Percentiles rank a stretch among this genome's conserved stretches.
Conservation (phyloP, 805 yeast species). For the Dipodascus albidus region DNA sequence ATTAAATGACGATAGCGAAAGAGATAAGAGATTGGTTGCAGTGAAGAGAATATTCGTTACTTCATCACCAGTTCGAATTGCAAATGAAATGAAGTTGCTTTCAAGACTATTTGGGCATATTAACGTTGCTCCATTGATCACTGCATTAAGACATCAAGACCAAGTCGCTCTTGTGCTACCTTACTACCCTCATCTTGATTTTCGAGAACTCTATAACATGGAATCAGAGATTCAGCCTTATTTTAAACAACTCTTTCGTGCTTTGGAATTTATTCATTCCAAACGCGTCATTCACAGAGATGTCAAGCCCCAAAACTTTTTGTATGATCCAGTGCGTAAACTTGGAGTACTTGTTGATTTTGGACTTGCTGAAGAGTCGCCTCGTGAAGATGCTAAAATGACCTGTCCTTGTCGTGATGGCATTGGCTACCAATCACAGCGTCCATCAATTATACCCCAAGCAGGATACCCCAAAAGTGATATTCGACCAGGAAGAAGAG, state of each 20-base stretch:
- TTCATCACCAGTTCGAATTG: conserved; percentile 84
- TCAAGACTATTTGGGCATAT: conserved; percentile 28
- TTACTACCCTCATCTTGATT: conserved; percentile 82
- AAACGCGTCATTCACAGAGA: conserved; percentile 84
- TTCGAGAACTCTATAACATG: conserved; percentile 70
- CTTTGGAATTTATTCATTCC: conserved; percentile 62
- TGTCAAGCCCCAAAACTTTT: conserved; percentile 65
- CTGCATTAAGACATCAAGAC: conserved; percentile 77
- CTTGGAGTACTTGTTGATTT: conserved; percentile 83
- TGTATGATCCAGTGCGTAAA: conserved; percentile 53
- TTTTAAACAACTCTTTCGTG: conserved; percentile 67
- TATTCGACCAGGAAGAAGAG: conserved; percentile 77
- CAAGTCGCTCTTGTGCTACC: conserved; percentile 92
- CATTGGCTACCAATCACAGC: conserved; percentile 14
- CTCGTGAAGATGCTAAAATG: conserved; percentile 10
- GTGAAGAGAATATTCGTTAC: conserved; percentile 90
- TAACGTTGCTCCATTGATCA: conserved; percentile 79
- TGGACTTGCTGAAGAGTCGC: conserved; percentile 66
- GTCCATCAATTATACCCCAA: conserved; percentile 24
- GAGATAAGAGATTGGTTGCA: conserved; percentile 50
- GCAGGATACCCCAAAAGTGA: conserved; percentile 82
- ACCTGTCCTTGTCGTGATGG: conserved; percentile 12
- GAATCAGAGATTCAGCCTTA: conserved; percentile 78
- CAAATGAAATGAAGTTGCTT: conserved; percentile 73
- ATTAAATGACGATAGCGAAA: not conserved